phyloP scores from a whole-genome alignment of 495 filamentous ascomycete genomes.

The Aspergillus kassunensis region DNA sequence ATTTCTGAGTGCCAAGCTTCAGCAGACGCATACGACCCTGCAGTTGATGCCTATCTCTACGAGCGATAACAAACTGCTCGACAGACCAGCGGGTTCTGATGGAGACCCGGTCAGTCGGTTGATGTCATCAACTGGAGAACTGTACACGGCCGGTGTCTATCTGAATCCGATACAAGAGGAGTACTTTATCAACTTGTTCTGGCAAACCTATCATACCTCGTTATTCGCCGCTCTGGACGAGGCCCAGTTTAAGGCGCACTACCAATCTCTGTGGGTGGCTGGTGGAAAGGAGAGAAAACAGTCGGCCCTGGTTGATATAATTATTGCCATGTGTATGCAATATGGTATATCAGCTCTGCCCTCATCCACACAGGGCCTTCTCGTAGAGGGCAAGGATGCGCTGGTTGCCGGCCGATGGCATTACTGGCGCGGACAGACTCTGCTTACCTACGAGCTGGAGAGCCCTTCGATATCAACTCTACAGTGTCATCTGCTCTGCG shows the following conservation, averaged over 20 bases:
- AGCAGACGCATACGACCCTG: neutral
- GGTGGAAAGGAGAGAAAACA: conserved; percentile 22
- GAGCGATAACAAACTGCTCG: conserved; percentile 4
- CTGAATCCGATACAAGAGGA: conserved; percentile 39
- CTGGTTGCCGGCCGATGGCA: conserved; percentile 40
- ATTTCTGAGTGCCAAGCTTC: neutral
- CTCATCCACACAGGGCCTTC: neutral
- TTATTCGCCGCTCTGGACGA: conserved; percentile 39
- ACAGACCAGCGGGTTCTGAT: neutral
- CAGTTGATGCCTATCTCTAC: conserved; percentile 7
- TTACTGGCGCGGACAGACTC: conserved; percentile 40
- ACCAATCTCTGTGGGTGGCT: conserved; percentile 39
- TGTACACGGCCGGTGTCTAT: conserved; percentile 20
- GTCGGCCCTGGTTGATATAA: conserved; percentile 45
- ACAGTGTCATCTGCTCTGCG: conserved; percentile 45
- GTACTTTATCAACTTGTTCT: conserved; percentile 45
- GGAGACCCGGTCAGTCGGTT: conserved; percentile 1
- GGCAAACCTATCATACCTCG: conserved; percentile 41
- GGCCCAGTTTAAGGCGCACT: conserved; percentile 39
- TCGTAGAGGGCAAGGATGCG: conserved; percentile 29
- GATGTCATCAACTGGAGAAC: conserved; percentile 17
- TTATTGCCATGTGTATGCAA: conserved; percentile 49
- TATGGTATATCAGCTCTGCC: conserved; percentile 17
- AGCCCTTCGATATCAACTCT: conserved; percentile 47
- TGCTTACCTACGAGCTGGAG: conserved; percentile 47